phyloP scores from a whole-genome alignment of 495 filamentous ascomycete genomes.

The Penicillium desertorum region DNA sequence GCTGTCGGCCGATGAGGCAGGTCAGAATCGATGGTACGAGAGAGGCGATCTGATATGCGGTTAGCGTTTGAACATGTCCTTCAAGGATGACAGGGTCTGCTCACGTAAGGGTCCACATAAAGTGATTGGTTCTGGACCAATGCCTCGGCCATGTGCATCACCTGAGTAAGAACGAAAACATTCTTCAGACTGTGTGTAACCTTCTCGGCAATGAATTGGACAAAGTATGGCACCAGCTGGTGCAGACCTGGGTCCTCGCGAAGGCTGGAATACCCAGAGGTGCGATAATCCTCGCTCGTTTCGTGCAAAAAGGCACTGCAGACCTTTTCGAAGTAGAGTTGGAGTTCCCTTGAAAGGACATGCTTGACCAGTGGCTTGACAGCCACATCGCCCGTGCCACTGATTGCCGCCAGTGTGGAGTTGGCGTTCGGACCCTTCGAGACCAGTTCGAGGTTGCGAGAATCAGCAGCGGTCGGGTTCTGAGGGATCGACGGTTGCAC shows the following conservation, averaged over 20 bases:
- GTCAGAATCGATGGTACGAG: conserved; percentile 88
- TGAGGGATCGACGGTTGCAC: conserved; percentile 94
- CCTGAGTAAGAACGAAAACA: conserved; percentile 81
- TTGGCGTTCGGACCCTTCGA: conserved; percentile 88
- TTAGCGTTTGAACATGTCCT: conserved; percentile 12
- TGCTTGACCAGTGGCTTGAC: conserved; percentile 93
- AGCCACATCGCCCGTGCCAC: conserved; percentile 75
- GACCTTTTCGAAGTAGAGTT: conserved; percentile 96
- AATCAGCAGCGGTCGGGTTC: conserved; percentile 84
- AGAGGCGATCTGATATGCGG: conserved; percentile 53
- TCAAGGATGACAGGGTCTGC: conserved; percentile 15
- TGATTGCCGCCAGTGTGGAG: conserved; percentile 74
- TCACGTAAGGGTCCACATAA: conserved; percentile 85
- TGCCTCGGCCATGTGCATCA: conserved; percentile 83
- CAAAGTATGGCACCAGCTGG: conserved; percentile 92
- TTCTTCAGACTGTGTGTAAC: conserved; percentile 87
- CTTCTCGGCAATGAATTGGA: conserved; percentile 90
- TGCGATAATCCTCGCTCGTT: conserved; percentile 76
- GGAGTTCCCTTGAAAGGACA: conserved; percentile 88
- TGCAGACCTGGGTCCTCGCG: conserved; percentile 87
- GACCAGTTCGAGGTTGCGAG: conserved; percentile 75
- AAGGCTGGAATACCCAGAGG: conserved; percentile 78
- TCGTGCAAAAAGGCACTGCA: conserved; percentile 83
- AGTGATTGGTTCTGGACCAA: conserved; percentile 79
- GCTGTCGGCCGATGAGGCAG: conserved; percentile 81